Evolutionary conservation across 768 basidiomycete species (phyloP), one percentile per base, ranked within the genome.

Genomic region (Tulasnella sp.): DNA sequence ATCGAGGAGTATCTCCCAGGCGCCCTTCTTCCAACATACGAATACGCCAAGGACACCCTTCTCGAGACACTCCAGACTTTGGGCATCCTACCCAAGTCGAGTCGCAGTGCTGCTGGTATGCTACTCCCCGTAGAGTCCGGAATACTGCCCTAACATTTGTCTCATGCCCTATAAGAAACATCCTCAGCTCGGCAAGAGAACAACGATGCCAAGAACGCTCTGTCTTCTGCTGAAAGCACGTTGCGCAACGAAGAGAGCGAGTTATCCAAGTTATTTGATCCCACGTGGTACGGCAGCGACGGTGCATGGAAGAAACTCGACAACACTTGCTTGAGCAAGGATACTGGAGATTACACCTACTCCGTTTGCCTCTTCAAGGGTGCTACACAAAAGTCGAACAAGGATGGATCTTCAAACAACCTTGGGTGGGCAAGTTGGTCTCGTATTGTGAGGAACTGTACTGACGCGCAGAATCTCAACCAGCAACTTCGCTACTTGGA

Each of bases 241-340:
- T 86, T 94, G 22, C 85, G 86, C 36, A 84, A 85, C 9, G 88
- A 89, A 0, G 85, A 87, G 73, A 83, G 86, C 31, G 91, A 92
- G 54, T 82, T 94, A 14, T 82, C 82, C 1, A 89, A 91, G 76
- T 85, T 99, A 31, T 93, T 91, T 80, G 85, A 89, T 77, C 83
- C 83, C 11, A 82, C 89, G 25, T 87, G 87, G 42, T 97, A 91
- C 79, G 96, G 96, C 25, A 81, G 84, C 0, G 86, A 93, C 36
- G 97, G 94, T 71, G 94, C 97, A 84, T 99, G 94, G 94, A 97
- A 97, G 86, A 97, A 97, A 84, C 87, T 99, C 7, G 92, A 96
- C 29, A 87, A 88, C 6, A 85, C 86, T 1, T 99, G 97, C 80
- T 82, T 99, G 15, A 88, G 89, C 81, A 91, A 90, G 81, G 89